These are phyloP conservation scores for Dactylellina drechsleri DNA, from an alignment of 2,329 filamentous ascomycete genomes.

Conservation along the genomic window DNA sequence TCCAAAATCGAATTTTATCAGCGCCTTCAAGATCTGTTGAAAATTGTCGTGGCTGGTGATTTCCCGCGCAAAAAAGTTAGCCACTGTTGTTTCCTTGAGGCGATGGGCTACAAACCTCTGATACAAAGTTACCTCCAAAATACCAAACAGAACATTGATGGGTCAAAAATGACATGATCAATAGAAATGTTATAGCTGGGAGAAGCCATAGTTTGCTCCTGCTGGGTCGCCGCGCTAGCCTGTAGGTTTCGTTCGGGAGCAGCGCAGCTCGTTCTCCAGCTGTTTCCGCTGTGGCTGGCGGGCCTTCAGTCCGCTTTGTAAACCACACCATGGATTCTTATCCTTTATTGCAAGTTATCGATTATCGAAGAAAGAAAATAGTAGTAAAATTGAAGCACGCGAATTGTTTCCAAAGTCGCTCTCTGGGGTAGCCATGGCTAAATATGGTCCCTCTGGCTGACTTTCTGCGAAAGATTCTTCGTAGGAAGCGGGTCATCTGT, in stretches of 20 bases:
- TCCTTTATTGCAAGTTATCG: neutral
- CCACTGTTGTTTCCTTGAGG: too few relatives aligned
- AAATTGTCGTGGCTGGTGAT: slow-evolving; percentile 13
- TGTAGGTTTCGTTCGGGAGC: slow-evolving; percentile 42
- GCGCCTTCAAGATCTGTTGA: slow-evolving; percentile 24
- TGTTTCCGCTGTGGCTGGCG: neutral
- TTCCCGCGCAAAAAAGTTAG: too few relatives aligned
- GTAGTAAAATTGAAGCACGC: slow-evolving; percentile 13
- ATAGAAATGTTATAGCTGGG: slow-evolving; percentile 36
- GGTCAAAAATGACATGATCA: slow-evolving; percentile 45
- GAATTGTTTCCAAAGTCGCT: slow-evolving; percentile 31
- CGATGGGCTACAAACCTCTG: slow-evolving; percentile 19
- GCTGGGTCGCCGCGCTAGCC: slow-evolving; percentile 32
- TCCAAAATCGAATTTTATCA: slow-evolving; percentile 32
- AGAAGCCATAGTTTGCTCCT: slow-evolving; percentile 42
- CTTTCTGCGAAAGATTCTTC: neutral
- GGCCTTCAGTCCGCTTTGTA: neutral
- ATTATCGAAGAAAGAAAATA: neutral
- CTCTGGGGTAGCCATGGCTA: slow-evolving; percentile 15
- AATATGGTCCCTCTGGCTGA: slow-evolving; percentile 4
- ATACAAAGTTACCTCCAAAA: slow-evolving; percentile 30
- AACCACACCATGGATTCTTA: slow-evolving; percentile 25
- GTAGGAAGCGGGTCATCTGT: slow-evolving; percentile 22
- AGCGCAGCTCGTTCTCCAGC: slow-evolving; percentile 24
- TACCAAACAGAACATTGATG: slow-evolving; percentile 32